These are phyloP conservation scores for Mortierella sp. DNA, from an alignment of 371 early-diverging fungal species.

Conservation along the genomic window DNA sequence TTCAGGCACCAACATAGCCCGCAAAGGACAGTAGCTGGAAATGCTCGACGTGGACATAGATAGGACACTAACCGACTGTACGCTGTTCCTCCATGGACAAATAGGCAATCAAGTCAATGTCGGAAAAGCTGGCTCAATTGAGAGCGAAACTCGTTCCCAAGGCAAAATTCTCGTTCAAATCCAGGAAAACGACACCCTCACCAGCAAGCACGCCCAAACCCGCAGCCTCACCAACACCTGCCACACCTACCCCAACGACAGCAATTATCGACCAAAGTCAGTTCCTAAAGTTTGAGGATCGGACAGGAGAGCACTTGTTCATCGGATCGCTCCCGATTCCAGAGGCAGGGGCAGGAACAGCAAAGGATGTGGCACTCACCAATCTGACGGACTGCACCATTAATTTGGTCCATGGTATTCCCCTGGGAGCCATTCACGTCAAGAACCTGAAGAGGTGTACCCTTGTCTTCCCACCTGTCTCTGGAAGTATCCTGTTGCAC, in stretches of 20 bases:
- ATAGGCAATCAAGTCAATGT: slow-evolving; percentile 69
- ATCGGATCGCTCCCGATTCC: slow-evolving; percentile 14
- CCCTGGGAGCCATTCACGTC: slow-evolving; percentile 77
- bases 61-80: neutral
- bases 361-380: slow-evolving; percentile 65
- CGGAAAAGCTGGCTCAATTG: slow-evolving; percentile 55
- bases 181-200: slow-evolving; percentile 56
- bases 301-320: slow-evolving; percentile 20
- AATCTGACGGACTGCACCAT: slow-evolving; percentile 66
- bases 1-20: neutral
- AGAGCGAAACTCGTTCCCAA: slow-evolving; percentile 66
- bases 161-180: slow-evolving; percentile 76
- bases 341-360: neutral
- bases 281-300: slow-evolving; percentile 23
- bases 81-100: neutral
- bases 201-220: slow-evolving; percentile 18
- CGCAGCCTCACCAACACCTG: slow-evolving; percentile 10
- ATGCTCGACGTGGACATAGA: neutral
- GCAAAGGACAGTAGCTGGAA: neutral
- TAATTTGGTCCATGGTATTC: slow-evolving; percentile 51
- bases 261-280: slow-evolving; percentile 1
- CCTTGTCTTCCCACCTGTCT: slow-evolving; percentile 71
- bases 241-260: neutral
- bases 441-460: slow-evolving; percentile 72
- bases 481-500: slow-evolving; percentile 79